Evolutionary conservation across 305 asterid genomes (phyloP), one percentile per base, ranked within the genome.

Genomic region (Plantago coronopus): DNA sequence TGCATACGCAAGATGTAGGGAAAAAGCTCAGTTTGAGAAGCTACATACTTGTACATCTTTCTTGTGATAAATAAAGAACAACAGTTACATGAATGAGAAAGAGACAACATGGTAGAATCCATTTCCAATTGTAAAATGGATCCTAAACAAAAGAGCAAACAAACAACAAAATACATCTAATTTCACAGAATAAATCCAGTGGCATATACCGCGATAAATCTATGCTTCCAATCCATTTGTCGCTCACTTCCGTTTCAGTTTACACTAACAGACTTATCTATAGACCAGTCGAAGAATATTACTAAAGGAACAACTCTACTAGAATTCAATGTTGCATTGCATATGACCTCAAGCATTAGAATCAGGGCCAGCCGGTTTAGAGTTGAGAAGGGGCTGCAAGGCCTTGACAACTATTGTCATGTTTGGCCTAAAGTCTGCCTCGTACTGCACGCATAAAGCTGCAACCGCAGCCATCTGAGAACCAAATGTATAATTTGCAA

Each of bases 391-490:
- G 17, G 89, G 94, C 73, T 85, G 94, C 79, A 85, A 73, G n/a
- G 94, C 94, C 69, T 85, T 85, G 53, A 82, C 89, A 19, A 85
- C 94, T 42, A 85, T 85, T 0, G 94, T 85, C 94, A 85, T 85
- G 72, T 85, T 85, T 21, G 94, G 94, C 55, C 94, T 69, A 70
- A 85, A 85, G 60, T 85, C 94, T 45, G 94, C 94, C 73, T 85
- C 94, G 7, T 85, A 85, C 50, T 85, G 94, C 72, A 85, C 94
- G 43, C 94, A 85, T 10, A 85, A 85, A 50, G 94, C 94, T 29
- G 94, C 94, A n/a, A 85, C 89, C 8, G 94, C 94, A 34, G 87
- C 94, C 87, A 85, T 80, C 94, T 85, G 79, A 59, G 34, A 50
- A 34, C 40, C 40, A 34, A 34, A 6, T 12, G 40, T 34, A 34